Conservation (phyloP, 2,329 filamentous ascomycete species). For the Trichoderma gracile region DNA sequence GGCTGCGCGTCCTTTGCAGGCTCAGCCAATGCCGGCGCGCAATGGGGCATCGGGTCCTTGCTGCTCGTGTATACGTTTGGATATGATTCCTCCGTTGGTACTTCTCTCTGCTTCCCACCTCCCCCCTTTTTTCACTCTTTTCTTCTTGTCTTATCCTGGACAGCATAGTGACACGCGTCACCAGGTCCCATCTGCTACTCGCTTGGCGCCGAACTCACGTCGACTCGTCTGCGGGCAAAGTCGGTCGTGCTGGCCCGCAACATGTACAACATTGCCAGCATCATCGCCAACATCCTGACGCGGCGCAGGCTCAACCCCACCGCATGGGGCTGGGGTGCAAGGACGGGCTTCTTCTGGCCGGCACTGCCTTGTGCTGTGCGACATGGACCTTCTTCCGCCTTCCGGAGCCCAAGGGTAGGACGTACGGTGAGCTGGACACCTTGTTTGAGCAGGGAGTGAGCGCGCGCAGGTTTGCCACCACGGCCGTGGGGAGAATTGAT, state of each 20-base stretch:
- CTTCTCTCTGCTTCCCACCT: background rate
- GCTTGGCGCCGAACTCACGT: slow-evolving; percentile 61
- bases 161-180: background rate
- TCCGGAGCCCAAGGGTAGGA: slow-evolving; percentile 56
- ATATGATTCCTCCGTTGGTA: slow-evolving; percentile 41
- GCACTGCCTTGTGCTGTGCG: slow-evolving; percentile 47
- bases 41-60: slow-evolving; percentile 51
- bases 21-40: slow-evolving; percentile 48
- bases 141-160: too few species aligned
- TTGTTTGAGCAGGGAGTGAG: slow-evolving; percentile 51
- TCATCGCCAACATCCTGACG: slow-evolving; percentile 49
- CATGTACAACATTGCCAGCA: slow-evolving; percentile 51
- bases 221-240: slow-evolving; percentile 49
- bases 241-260: slow-evolving; percentile 49
- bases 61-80: slow-evolving; percentile 48
- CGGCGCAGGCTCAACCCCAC: slow-evolving; percentile 51
- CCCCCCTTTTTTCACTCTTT: background rate
- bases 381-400: slow-evolving; percentile 55
- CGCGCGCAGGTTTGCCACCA: slow-evolving; percentile 45
- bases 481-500: slow-evolving; percentile 36
- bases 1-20: slow-evolving; percentile 57
- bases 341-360: slow-evolving; percentile 49
- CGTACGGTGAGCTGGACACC: slow-evolving; percentile 56
- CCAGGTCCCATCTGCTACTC: slow-evolving; percentile 71
- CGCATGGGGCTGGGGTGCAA: slow-evolving; percentile 51